These are phyloP conservation scores for Pezicula neosporulosa DNA, from an alignment of 2,329 filamentous ascomycete genomes.

Conservation along the genomic window DNA sequence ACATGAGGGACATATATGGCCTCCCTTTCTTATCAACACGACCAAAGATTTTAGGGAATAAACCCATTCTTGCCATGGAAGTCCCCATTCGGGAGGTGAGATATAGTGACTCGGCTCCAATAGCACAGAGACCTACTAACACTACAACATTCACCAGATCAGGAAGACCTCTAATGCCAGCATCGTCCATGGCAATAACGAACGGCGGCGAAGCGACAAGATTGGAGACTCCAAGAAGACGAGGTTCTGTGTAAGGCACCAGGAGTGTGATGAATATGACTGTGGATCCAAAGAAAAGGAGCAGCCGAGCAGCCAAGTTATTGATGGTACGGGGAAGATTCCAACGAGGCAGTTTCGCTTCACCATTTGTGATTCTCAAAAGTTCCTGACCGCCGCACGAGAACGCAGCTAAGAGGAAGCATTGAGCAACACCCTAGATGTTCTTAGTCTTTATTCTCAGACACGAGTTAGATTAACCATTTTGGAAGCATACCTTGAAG, in stretches of 20 bases:
- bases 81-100: slow-evolving; percentile 45
- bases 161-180: slow-evolving; percentile 42
- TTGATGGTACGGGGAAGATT: slow-evolving; percentile 53
- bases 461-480: not conserved
- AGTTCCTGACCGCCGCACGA: slow-evolving; percentile 43
- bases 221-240: slow-evolving; percentile 44
- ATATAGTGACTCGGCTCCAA: slow-evolving; percentile 48
- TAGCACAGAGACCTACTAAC: slow-evolving; percentile 46
- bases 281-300: slow-evolving; percentile 54
- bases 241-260: slow-evolving; percentile 44
- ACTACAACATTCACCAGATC: slow-evolving; percentile 50
- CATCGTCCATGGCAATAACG: slow-evolving; percentile 41
- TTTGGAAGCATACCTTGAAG: not conserved
- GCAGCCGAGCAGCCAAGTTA: slow-evolving; percentile 53
- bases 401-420: slow-evolving; percentile 40
- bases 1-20: not conserved
- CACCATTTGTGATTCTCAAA: slow-evolving; percentile 48
- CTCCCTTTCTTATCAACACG: not conserved
- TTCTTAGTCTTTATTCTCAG: slow-evolving; percentile 11
- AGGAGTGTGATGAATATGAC: slow-evolving; percentile 54
- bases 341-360: slow-evolving; percentile 49
- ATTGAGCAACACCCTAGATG: slow-evolving; percentile 45
- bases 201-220: slow-evolving; percentile 31
- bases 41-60: slow-evolving; percentile 45
- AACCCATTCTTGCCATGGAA: slow-evolving; percentile 43